These are phyloP conservation scores for Amanita exitialis DNA, from an alignment of 768 basidiomycete species.

Conservation along the genomic window DNA sequence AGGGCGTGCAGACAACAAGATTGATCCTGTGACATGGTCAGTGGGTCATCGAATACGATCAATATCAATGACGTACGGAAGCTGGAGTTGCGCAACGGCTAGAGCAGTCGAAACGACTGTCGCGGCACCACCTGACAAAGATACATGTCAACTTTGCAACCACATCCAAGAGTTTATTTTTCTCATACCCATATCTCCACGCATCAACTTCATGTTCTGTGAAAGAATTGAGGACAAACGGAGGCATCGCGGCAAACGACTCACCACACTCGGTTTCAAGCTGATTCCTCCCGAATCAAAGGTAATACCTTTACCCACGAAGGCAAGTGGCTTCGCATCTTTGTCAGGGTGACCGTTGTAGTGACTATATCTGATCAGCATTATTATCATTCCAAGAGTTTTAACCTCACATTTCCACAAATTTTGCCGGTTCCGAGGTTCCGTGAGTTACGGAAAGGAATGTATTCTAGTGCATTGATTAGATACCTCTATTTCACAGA, in stretches of 20 bases:
- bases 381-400: not conserved
- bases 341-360: constrained; percentile 66
- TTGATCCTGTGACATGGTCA: constrained; percentile 44
- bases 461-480: constrained; percentile 31
- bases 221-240: not conserved
- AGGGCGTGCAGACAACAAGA: constrained; percentile 59
- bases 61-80: constrained; percentile 46
- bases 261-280: constrained; percentile 63
- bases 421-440: constrained; percentile 73
- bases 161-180: too few relatives aligned
- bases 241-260: constrained; percentile 13
- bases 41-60: not conserved
- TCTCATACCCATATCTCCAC: constrained; percentile 70
- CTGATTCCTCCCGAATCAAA: constrained; percentile 88
- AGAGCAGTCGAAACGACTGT: constrained; percentile 62
- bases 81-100: constrained; percentile 69
- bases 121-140: constrained; percentile 58
- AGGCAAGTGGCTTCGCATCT: constrained; percentile 51
- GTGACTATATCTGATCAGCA: constrained; percentile 35
- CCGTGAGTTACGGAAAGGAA: constrained; percentile 86
- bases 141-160: not conserved
- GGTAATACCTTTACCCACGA: constrained; percentile 86
- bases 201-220: constrained; percentile 77
- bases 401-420: constrained; percentile 65
- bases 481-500: not conserved